A percentile compares a stretch with the other conserved stretches of the same genome.
These are phyloP conservation scores for Teratosphaeria destructans DNA, from an alignment of 2,329 filamentous ascomycete species.

Conservation along the genomic window DNA sequence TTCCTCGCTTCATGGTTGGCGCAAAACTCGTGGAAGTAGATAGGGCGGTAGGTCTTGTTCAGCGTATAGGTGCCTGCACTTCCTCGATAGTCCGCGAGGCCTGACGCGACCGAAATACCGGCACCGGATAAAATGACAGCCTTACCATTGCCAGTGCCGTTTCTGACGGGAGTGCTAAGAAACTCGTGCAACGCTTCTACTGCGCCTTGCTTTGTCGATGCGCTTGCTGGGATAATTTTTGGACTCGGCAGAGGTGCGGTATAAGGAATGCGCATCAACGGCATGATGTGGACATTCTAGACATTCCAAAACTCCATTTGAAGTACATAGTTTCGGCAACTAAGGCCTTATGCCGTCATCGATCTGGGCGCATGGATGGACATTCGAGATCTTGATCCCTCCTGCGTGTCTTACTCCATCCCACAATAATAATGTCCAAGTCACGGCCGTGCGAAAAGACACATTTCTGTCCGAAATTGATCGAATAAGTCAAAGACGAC, in stretches of 20 bases:
- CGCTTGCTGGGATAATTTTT: slow-evolving; percentile 61
- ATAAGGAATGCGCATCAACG: slow-evolving; percentile 78
- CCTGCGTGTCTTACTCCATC: not conserved
- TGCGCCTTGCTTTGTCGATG: slow-evolving; percentile 60
- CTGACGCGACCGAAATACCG: slow-evolving; percentile 86
- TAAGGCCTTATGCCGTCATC: not conserved
- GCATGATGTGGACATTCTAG: slow-evolving; percentile 9
- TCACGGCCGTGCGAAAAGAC: too few species aligned
- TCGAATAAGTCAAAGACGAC: too few species aligned
- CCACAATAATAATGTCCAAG: too few species aligned
- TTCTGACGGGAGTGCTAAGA: slow-evolving; percentile 48
- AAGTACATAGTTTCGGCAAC: too few species aligned
- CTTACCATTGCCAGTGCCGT: slow-evolving; percentile 42
- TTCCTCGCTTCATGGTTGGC: slow-evolving; percentile 73
- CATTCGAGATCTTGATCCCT: not conserved
- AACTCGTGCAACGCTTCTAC: slow-evolving; percentile 69
- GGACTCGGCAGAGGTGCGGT: slow-evolving; percentile 71
- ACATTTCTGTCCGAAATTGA: too few species aligned
- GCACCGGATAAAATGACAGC: slow-evolving; percentile 68
- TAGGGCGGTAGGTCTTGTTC: slow-evolving; percentile 81
- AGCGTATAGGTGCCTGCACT: slow-evolving; percentile 82
- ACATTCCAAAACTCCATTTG: not conserved
- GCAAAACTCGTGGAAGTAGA: slow-evolving; percentile 87
- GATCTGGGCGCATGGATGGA: not conserved
- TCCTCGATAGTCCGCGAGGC: slow-evolving; percentile 86